phyloP scores from a whole-genome alignment of 1,284 basidiomycete species.

The Trichosporon faecale region DNA sequence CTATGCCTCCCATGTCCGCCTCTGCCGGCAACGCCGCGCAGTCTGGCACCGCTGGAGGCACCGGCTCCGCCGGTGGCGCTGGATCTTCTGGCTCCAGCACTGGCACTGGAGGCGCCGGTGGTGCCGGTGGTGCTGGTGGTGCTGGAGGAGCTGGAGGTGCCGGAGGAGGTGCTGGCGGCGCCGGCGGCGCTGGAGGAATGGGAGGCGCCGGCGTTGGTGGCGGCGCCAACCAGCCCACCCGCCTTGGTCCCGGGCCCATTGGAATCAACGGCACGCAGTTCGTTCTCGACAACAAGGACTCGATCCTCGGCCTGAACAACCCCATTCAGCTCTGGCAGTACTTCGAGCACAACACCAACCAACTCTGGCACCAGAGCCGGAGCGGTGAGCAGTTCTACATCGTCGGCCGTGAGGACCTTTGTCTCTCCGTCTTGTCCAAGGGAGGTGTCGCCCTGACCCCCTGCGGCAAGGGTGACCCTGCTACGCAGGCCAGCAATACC shows the following conservation, averaged over 20 bases:
- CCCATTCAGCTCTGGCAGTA: constrained; percentile 12
- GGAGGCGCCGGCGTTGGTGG: background rate
- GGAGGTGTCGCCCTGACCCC: background rate
- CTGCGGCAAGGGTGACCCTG: background rate
- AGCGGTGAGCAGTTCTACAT: constrained; percentile 9
- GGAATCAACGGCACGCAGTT: constrained; percentile 4
- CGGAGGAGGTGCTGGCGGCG: background rate
- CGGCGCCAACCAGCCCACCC: background rate
- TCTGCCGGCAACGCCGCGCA: background rate
- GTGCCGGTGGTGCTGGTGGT: background rate
- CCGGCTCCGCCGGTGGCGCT: background rate
- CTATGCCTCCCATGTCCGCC: background rate
- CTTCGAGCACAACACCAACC: background rate
- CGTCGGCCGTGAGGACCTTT: background rate
- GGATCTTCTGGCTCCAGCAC: background rate
- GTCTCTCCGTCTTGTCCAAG: background rate
- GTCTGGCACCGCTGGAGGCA: background rate
- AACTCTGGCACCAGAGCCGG: background rate
- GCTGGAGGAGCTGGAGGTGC: background rate
- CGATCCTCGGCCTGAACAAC: background rate
- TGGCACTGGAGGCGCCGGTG: background rate
- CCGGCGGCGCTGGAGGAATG: background rate
- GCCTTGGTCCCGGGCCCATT: background rate
- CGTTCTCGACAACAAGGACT: constrained; percentile 2
- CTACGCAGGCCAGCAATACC: background rate